A percentile compares a stretch with the other conserved stretches of the same genome.
Evolutionary conservation across 306 rosid genomes (phyloP).

Genomic region (Dryas octopetala): DNA sequence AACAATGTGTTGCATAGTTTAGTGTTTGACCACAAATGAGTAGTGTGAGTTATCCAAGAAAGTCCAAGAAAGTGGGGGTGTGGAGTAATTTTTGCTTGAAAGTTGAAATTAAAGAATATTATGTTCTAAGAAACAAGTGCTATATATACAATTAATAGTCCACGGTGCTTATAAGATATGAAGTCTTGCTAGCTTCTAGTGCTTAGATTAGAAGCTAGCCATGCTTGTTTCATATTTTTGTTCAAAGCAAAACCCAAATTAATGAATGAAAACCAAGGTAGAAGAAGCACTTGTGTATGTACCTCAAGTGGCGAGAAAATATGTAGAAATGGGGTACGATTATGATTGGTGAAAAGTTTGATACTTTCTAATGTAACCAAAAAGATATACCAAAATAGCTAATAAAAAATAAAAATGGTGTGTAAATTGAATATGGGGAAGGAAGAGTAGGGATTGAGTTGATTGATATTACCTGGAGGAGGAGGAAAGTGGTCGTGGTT

Average conservation of each 20-base stretch:
- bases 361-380: too few species aligned
- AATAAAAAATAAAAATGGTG: too few species aligned
- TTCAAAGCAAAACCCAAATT: slow-evolving; percentile 3
- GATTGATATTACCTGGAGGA: slow-evolving; percentile 39
- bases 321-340: not conserved
- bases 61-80: not conserved
- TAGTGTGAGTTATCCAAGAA: slow-evolving; percentile 10
- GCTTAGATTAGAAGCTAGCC: too few species aligned
- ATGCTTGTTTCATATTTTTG: slow-evolving; percentile 4
- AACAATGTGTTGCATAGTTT: not conserved
- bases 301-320: not conserved
- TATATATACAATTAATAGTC: too few species aligned
- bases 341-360: too few species aligned
- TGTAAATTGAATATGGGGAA: too few species aligned
- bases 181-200: too few species aligned
- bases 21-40: slow-evolving; percentile 4
- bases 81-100: slow-evolving; percentile 20
- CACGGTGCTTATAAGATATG: too few species aligned
- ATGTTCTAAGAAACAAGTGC: too few species aligned
- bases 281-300: too few species aligned
- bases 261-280: not conserved
- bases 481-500: slow-evolving; percentile 56
- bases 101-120: slow-evolving; percentile 11
- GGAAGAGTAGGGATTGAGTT: not conserved
- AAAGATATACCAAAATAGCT: too few species aligned